Base-by-base conservation (phyloP, 169 alveolate genomes). In the Miamiensis avidus region DNA sequence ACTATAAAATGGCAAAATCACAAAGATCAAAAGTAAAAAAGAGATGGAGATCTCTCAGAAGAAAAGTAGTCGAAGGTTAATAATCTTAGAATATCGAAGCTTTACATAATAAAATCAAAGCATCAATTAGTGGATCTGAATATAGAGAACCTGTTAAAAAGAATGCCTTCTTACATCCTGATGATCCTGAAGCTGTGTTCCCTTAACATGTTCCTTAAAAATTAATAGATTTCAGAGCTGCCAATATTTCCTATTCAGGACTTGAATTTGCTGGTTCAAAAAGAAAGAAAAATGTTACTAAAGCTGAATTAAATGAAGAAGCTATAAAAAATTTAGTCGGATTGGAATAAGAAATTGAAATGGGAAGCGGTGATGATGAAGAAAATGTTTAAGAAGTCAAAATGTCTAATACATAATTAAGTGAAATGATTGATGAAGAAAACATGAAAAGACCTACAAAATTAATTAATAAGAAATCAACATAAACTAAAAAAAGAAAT, bases 11-110 rank as follows among this genome's bases (percentile, higher is more conserved):
- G 84, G 84, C 84, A 28, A 79, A 79, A 72, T 29, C 75, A 34
- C 30, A 49, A 49, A 79, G 84, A 79, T 79, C 84, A 34, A 79
- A 79, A 72, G 84, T 79, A 34, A 79, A 79, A 74, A 79, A 74
- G 65, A 79, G 84, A 79, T 79, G 84, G 84, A 79, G 84, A 79
- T 33, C 84, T 11, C 65, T 79, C 28, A 79, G 75, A 79, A 79
- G 84, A 79, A 79, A 65, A 72, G 84, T 79, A 11, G 31, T 49
- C 26, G 84, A 79, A 29, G 84, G 64, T 49, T 31, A 33, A 34
- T 31, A 34, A 28, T 15, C 73, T 11, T 49, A 79, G 20, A 64
- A 32, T 16, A 27, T 65, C 26, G 76, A 79, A 79, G 75, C 29
- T 29, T n/a, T 79, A 72, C 34, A 79, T 31, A 79, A 79, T 30